Evolutionary conservation across 345 rosid species (phyloP).

Genomic region (Nephelium lappaceum): DNA sequence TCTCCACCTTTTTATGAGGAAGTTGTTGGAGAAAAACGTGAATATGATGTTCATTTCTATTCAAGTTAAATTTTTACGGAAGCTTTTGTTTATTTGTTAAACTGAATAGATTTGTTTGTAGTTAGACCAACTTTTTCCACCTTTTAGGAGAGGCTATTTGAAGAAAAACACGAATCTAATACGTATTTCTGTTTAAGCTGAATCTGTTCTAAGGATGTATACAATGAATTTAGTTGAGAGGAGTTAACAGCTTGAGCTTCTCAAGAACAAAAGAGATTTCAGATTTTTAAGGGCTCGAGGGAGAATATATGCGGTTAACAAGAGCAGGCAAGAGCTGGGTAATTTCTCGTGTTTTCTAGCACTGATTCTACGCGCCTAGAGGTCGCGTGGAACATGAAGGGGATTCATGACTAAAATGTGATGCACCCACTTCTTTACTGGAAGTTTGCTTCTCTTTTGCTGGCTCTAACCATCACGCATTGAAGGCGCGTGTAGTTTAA

Average conservation of each 20-base stretch:
- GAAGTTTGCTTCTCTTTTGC: not conserved
- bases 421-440: slow-evolving; percentile 17
- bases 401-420: slow-evolving; percentile 21
- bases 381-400: not conserved
- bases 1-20: no score
- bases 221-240: no score
- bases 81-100: no score
- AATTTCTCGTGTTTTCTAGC: not conserved
- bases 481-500: not conserved
- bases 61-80: no score
- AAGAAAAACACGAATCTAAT: no score
- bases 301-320: not conserved
- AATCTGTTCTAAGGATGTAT: no score
- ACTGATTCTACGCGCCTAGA: not conserved
- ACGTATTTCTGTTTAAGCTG: no score
- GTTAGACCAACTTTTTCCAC: not conserved
- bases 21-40: no score
- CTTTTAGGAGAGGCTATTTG: no score
- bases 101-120: not conserved
- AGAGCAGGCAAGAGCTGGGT: not conserved
- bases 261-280: not conserved
- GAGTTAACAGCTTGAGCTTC: not conserved
- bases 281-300: not conserved
- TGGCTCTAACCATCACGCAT: not conserved
- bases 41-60: no score